Evolutionary conservation across 2,329 filamentous ascomycete genomes (phyloP), one percentile per base, ranked within the genome.

Genomic region (Xylariaceae sp.): DNA sequence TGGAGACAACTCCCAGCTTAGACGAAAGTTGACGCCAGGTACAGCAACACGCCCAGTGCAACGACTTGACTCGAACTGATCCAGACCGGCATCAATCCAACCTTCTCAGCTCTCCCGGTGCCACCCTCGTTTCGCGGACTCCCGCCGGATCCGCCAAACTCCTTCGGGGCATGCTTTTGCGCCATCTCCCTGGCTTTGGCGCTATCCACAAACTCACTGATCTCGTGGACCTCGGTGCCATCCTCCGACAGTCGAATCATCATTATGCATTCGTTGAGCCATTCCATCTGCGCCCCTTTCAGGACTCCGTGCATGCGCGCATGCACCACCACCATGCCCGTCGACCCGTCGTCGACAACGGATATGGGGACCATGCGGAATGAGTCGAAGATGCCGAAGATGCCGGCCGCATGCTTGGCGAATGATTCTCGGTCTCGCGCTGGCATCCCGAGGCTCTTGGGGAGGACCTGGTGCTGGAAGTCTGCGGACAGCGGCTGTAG

Each of bases 121-220:
- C 28, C 9, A 30, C 28, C 9, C 9, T 30, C 9, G n/a, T 30
- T n/a, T n/a, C 28, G 9, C n/a, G 13, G 16, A 18, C 30, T 6
- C 16, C 30, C 30, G n/a, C 30, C 30, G 7, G 7, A 13, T 13
- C 6, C 30, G 16, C 30, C 30, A n/a, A 66, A 63, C 30, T 50
- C 41, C n/a, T 54, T 49, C 12, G 60, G 59, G 1, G 56, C 53
- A 38, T 62, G 55, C 18, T 42, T 57, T 35, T 58, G 41, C 17
- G 47, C 50, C 61, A 64, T 63, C 44, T 65, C 61, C 33, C 56
- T 47, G 43, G 69, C 59, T 52, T 67, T 66, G 13, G 51, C 53
- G 52, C 64, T 68, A 44, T 72, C 62, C 38, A 71, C 64, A 52
- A 71, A 71, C 57, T 73, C 63, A 19, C 45, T 42, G 35, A 64